Evolutionary conservation across 768 basidiomycete species (phyloP), one percentile per base, ranked within the genome.

Genomic region (Rhodocollybia butyracea): DNA sequence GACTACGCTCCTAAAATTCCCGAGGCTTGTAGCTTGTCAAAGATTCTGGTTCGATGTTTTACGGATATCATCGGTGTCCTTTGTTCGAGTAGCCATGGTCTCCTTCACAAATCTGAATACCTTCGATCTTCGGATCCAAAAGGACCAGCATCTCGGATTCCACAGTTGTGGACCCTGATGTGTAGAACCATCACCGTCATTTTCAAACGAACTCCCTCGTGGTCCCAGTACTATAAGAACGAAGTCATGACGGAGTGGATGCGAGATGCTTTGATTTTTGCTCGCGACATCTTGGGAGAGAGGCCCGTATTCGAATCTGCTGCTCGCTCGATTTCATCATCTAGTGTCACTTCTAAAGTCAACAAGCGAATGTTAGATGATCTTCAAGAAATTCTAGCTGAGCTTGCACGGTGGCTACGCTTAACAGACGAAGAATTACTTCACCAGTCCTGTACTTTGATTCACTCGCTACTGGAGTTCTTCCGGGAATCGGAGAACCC

Each of bases 191-290:
- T 96, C 46, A 80, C 88, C 0, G 77, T 88, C 50, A 93, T 99
- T 59, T 98, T 97, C 74, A 85, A 82, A 64, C 80, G 82, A 51
- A 94, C 94, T 2, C 88, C 87, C 0, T 64, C 75, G 13, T 99
- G 97, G 97, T 82, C 97, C 0, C 68, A 74, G 7, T 88, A 79
- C 66, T 91, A 91, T 68, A 86, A 89, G 52, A 85, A 83, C 61
- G 81, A 85, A 26, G 85, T 86, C 54, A 97, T 99, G 95, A 80
- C 89, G 13, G 81, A 85, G 30, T 99, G 97, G 97, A 98, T 99
- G 97, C 84, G 95, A 54, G 97, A 98, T 66, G 97, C 95, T 2
- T 77, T 98, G 50, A 94, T 98, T 59, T 94, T 97, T 63, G 94
- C 88, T 8, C 74, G 89, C 60, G 90, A 95, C 63, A 80, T 97